Evolutionary conservation across 2,329 filamentous ascomycete genomes (phyloP).

Genomic region (Colletotrichum liaoningense): DNA sequence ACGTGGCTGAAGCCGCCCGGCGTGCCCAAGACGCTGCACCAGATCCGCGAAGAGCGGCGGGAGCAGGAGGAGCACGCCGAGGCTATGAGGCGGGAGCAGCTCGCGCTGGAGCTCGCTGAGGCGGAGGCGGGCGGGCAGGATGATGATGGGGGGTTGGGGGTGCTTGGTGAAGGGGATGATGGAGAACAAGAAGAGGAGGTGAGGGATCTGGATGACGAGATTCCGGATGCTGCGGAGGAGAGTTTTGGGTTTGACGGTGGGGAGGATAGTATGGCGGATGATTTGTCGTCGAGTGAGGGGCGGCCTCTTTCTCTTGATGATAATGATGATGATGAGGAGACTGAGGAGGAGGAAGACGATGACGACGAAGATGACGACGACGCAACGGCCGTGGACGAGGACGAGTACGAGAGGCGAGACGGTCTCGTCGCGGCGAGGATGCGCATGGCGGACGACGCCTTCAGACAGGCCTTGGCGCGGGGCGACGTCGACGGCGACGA

Average conservation of each 20-base stretch:
- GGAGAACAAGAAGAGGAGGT: conserved; percentile 58
- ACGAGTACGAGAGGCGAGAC: conserved; percentile 58
- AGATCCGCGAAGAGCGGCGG: conserved; percentile 87
- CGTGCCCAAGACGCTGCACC: conserved; percentile 88
- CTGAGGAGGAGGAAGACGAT: conserved; percentile 55
- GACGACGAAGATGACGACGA: conserved; percentile 49
- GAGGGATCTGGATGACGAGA: conserved; percentile 78
- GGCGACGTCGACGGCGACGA: conserved; percentile 60
- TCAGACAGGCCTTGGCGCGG: conserved; percentile 67
- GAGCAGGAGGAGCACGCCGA: conserved; percentile 90
- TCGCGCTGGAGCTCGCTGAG: conserved; percentile 80
- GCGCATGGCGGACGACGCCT: conserved; percentile 70
- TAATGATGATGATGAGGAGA: conserved; percentile 39
- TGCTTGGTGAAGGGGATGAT: conserved; percentile 60
- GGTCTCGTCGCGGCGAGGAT: conserved; percentile 59
- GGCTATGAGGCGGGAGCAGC: conserved; percentile 75
- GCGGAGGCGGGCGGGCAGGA: conserved; percentile 60
- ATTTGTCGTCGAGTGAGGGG: conserved; percentile 40
- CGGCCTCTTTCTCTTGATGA: neutral
- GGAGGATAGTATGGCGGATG: conserved; percentile 48
- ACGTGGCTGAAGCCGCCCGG: conserved; percentile 93
- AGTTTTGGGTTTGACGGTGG: conserved; percentile 56
- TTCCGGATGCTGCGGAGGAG: conserved; percentile 71
- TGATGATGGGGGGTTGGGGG: conserved; percentile 51
- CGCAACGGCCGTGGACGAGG: conserved; percentile 40